These are phyloP conservation scores for Vairimorpha necatrix DNA, from an alignment of 371 early-diverging fungal species.

Conservation along the genomic window DNA sequence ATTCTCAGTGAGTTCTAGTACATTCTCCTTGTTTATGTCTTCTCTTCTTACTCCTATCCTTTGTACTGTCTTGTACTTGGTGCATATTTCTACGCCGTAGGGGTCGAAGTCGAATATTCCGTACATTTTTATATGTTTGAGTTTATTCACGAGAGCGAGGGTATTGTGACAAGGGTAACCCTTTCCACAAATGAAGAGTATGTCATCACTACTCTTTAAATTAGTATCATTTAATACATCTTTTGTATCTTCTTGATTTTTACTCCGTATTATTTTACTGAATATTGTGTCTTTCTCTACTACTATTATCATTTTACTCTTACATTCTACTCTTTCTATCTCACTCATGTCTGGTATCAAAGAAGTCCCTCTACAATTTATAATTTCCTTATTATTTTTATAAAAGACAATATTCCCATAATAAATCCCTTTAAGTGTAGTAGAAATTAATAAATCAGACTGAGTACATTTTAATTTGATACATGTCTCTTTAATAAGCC, in stretches of 20 bases:
- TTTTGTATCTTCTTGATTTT: slow-evolving; percentile 1
- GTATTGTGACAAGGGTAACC: slow-evolving; percentile 65
- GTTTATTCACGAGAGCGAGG: slow-evolving; percentile 40
- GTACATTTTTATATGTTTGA: slow-evolving; percentile 33
- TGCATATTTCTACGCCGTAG: slow-evolving; percentile 61
- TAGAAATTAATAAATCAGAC: slow-evolving; percentile 38
- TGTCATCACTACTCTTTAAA: background rate
- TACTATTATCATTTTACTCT: slow-evolving; percentile 39
- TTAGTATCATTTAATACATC: too few species aligned
- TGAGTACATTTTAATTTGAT: slow-evolving; percentile 13
- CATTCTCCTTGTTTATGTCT: background rate
- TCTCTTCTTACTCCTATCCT: background rate
- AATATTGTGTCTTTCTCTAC: slow-evolving; percentile 65
- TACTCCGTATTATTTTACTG: slow-evolving; percentile 18
- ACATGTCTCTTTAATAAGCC: slow-evolving; percentile 32
- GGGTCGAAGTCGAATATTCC: slow-evolving; percentile 65
- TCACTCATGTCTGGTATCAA: slow-evolving; percentile 61
- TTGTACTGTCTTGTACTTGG: background rate
- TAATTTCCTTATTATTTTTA: background rate
- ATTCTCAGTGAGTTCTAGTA: background rate
- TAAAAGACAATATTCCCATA: slow-evolving; percentile 36
- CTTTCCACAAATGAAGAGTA: slow-evolving; percentile 60
- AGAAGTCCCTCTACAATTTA: background rate
- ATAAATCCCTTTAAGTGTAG: slow-evolving; percentile 62
- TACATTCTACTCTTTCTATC: slow-evolving; percentile 7